Evolutionary conservation across 2,329 filamentous ascomycete species (phyloP).

Genomic region (Alternaria postmessia): DNA sequence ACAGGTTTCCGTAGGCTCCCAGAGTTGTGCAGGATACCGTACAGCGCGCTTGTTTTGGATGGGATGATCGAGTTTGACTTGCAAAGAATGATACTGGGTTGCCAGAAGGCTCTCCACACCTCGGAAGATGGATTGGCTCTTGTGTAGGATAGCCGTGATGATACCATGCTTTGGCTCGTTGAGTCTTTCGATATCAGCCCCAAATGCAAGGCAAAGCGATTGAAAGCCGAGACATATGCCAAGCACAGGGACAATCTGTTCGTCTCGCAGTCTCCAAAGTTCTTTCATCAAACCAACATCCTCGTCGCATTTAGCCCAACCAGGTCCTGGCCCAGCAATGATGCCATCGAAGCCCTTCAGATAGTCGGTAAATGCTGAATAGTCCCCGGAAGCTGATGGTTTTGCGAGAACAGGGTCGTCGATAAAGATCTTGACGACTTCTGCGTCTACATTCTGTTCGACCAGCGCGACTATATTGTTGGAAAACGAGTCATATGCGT

Average conservation of each 20-base stretch:
- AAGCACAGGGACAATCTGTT: constrained; percentile 74
- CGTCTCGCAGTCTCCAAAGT: constrained; percentile 73
- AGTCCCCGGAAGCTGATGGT: constrained; percentile 3
- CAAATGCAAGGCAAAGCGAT: constrained; percentile 74
- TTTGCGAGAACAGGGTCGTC: constrained; percentile 52
- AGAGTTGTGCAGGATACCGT: constrained; percentile 52
- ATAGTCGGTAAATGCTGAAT: constrained; percentile 54
- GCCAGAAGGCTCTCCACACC: constrained; percentile 68
- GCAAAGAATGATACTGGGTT: constrained; percentile 78
- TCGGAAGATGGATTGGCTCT: constrained; percentile 69
- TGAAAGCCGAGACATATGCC: constrained; percentile 93
- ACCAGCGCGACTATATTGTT: constrained; percentile 92
- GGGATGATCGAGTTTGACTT: constrained; percentile 54
- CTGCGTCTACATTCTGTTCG: constrained; percentile 70
- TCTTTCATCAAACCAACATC: constrained; percentile 84
- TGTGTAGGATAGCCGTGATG: constrained; percentile 72
- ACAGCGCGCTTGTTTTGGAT: constrained; percentile 38
- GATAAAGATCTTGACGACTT: constrained; percentile 76
- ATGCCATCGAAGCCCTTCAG: constrained; percentile 77
- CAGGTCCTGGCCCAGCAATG: constrained; percentile 89
- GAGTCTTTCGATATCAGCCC: constrained; percentile 71
- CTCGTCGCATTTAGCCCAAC: constrained; percentile 72
- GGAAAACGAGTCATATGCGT: constrained; percentile 96
- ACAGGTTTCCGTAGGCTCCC: constrained; percentile 49
- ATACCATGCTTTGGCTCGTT: constrained; percentile 83